Conservation (phyloP, 2,329 filamentous ascomycete species). For the Penicillium sp. region DNA sequence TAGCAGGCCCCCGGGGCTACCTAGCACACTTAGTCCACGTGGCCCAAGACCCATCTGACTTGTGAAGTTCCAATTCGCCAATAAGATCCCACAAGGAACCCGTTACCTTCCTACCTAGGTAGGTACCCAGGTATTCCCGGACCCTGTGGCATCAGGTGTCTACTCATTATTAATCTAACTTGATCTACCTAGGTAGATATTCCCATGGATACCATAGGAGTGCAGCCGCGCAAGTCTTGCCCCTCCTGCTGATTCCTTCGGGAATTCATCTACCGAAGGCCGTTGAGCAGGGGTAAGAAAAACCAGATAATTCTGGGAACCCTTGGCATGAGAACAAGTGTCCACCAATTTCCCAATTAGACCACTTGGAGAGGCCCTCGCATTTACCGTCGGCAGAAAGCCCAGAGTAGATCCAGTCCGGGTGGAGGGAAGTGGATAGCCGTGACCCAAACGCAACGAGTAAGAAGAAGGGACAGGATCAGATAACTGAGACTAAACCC, state of each 20-base stretch:
- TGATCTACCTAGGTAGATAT: neutral
- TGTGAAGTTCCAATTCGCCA: neutral
- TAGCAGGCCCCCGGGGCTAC: neutral
- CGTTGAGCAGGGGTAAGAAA: neutral
- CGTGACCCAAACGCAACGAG: conserved; percentile 16
- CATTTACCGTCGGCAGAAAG: conserved; percentile 12
- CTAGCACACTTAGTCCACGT: neutral
- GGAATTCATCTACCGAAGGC: neutral
- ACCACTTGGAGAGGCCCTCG: conserved; percentile 3
- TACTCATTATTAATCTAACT: neutral
- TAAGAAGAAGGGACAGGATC: conserved; percentile 20
- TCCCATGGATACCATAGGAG: neutral
- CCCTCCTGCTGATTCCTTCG: neutral
- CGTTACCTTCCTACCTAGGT: too few species aligned
- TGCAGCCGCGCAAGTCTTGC: neutral
- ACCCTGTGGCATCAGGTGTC: neutral
- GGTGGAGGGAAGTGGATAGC: conserved; percentile 26
- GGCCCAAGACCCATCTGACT: neutral
- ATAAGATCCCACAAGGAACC: neutral
- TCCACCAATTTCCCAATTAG: conserved; percentile 1
- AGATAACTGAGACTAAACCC: conserved; percentile 25
- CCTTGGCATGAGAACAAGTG: conserved; percentile 4
- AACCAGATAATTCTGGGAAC: conserved; percentile 4
- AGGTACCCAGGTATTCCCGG: too few species aligned
- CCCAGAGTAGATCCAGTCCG: conserved; percentile 11